Base-by-base conservation (phyloP, 768 basidiomycete genomes). In the Thelephora ganbajun region DNA sequence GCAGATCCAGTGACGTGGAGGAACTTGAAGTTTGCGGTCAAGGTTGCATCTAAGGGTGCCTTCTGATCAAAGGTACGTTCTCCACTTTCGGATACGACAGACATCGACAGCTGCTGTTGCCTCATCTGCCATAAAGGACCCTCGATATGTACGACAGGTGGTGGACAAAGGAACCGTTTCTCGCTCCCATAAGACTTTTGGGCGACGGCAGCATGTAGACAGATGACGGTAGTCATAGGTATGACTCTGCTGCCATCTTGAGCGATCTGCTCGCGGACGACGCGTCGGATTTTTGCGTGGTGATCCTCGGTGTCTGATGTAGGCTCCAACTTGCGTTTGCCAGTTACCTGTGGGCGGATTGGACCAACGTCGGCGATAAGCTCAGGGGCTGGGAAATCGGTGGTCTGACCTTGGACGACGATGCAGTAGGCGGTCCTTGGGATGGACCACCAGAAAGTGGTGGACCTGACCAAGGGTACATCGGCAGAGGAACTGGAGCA, bases 141-240 rank as follows among this genome's bases (percentile, higher is more conserved):
- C 57, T 90, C 86, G 53, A 93, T 88, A 55, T 89, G 86, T 26
- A 97, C 88, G 49, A 94, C 78, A 7, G 92, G 92, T 2, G 92
- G 91, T 7, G 92, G 92, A 57, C 87, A 90, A 34, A 97, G 75
- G 60, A 93, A 91, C 49, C 92, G 83, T 63, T 93, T 92, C 68
- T 96, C 92, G 62, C 83, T 89, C 45, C 89, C 89, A 60, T 96
- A 96, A 11, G 89, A 92, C 67, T 96, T 96, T 68, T 96, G 92
- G 1, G 89, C 92, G 45, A 92, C 89, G 30, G 87, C 88, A 20
- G 91, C 89, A 58, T 94, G 91, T 46, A 92, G 71, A 55, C 86
- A 90, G 51, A 89, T 77, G 30, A 91, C 85, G 35, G 87, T 90
- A 34, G 88, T 90, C 88, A 91, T 89, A 50, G 84, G 83, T 66